phyloP scores from a whole-genome alignment of 108 stramenopile species.

The Discostella pseudostelligera region DNA sequence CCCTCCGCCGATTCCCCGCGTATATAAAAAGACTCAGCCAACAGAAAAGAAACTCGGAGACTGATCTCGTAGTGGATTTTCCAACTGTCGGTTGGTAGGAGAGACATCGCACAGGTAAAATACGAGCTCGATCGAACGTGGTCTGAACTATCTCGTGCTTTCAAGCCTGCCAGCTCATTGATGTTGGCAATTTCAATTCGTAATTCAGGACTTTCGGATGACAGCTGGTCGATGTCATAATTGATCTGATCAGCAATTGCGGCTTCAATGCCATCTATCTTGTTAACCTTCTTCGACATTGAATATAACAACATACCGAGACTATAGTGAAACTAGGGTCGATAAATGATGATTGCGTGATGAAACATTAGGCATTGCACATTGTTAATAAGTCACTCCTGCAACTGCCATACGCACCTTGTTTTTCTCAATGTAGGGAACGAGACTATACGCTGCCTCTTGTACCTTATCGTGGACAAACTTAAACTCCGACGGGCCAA shows the following conservation, averaged over 20 bases:
- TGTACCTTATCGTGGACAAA: slow-evolving; percentile 54
- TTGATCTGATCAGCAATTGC: slow-evolving; percentile 29
- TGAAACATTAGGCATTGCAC: too few relatives aligned
- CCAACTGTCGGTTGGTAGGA: slow-evolving; percentile 18
- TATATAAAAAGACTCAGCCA: slow-evolving; percentile 8
- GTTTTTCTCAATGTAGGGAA: slow-evolving; percentile 33
- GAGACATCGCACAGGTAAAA: slow-evolving; percentile 5
- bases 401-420: slow-evolving; percentile 2
- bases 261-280: not conserved
- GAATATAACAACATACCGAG: slow-evolving; percentile 1
- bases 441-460: slow-evolving; percentile 57
- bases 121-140: slow-evolving; percentile 30
- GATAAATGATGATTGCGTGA: too few relatives aligned
- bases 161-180: slow-evolving; percentile 22
- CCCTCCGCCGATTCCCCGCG: slow-evolving; percentile 17
- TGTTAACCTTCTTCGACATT: not conserved
- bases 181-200: slow-evolving; percentile 20
- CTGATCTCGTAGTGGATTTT: slow-evolving; percentile 17
- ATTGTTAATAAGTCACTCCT: too few relatives aligned
- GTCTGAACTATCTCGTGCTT: slow-evolving; percentile 30
- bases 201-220: slow-evolving; percentile 5
- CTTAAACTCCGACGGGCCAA: slow-evolving; percentile 10
- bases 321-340: slow-evolving; percentile 10
- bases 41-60: slow-evolving; percentile 6
- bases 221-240: not conserved